A percentile compares a stretch with the other conserved stretches of the same genome.
Conservation (phyloP, 2,329 filamentous ascomycete genomes). For the Colletotrichum brevisporum region DNA sequence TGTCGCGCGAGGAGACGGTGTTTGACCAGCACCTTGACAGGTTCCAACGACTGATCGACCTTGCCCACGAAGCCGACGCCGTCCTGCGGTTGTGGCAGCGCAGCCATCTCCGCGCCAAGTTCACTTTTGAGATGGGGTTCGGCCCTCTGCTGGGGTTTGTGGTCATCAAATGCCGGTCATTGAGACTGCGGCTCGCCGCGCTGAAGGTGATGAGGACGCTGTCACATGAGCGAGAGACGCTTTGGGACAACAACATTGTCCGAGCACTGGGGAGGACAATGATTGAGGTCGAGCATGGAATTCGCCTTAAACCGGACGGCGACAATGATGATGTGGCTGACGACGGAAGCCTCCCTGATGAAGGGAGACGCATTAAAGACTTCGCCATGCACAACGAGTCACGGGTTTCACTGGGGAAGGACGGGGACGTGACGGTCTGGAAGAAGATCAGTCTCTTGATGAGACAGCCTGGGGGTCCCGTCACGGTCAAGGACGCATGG, state of each 20-base stretch:
- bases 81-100: neutral
- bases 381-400: conserved; percentile 27
- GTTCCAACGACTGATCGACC: conserved; percentile 50
- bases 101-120: conserved; percentile 44
- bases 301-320: conserved; percentile 45
- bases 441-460: conserved; percentile 29
- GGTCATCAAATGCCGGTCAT: conserved; percentile 55
- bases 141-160: conserved; percentile 55
- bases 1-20: conserved; percentile 49
- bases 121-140: conserved; percentile 59
- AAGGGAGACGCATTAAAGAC: conserved; percentile 47
- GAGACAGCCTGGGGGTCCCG: conserved; percentile 17
- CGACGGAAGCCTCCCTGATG: conserved; percentile 44
- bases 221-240: conserved; percentile 49
- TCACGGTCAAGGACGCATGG: conserved; percentile 25
- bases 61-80: conserved; percentile 42
- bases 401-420: neutral
- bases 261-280: conserved; percentile 49
- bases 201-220: conserved; percentile 50
- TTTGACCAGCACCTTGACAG: conserved; percentile 51
- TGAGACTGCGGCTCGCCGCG: conserved; percentile 52
- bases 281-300: conserved; percentile 56
- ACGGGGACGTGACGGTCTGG: conserved; percentile 13
- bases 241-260: conserved; percentile 54
- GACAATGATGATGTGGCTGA: conserved; percentile 40